phyloP scores from a whole-genome alignment of 1,284 basidiomycete genomes.

The Sporisorium scitamineum region DNA sequence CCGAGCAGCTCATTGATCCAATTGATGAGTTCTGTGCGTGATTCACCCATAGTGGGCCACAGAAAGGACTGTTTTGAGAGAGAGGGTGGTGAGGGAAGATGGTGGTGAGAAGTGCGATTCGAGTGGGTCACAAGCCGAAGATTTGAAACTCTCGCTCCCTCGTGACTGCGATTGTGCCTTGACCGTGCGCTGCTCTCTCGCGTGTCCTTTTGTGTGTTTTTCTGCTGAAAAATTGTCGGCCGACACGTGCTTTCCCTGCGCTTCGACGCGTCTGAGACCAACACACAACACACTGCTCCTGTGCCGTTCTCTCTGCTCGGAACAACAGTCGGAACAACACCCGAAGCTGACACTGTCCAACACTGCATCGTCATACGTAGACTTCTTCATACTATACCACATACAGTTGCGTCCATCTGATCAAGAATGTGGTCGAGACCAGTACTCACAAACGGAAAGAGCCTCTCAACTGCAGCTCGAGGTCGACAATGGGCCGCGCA shows the following conservation, averaged over 20 bases:
- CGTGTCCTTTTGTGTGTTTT: conserved; percentile 12
- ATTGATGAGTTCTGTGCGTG: conserved; percentile 83
- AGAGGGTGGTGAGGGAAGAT: background rate
- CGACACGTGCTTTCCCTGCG: conserved; percentile 9
- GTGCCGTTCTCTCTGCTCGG: background rate
- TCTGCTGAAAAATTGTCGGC: conserved; percentile 10
- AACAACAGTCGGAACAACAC: no score
- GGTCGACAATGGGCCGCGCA: background rate
- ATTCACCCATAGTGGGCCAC: conserved; percentile 57
- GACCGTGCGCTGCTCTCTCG: background rate
- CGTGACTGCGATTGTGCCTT: no score
- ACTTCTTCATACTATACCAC: no score
- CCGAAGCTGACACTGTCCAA: conserved; percentile 6
- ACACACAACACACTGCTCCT: conserved; percentile 1
- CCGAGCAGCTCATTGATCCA: conserved; percentile 96
- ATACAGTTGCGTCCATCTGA: no score
- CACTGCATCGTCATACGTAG: conserved; percentile 12
- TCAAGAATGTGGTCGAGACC: no score
- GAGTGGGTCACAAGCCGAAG: background rate
- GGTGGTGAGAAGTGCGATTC: conserved; percentile 6
- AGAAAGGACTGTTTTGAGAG: background rate
- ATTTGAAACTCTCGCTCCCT: no score
- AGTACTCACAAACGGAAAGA: background rate
- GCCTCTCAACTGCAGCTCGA: background rate
- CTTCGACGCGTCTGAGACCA: conserved; percentile 9